phyloP scores from a whole-genome alignment of 768 basidiomycete genomes.

The Mycena epipterygia region DNA sequence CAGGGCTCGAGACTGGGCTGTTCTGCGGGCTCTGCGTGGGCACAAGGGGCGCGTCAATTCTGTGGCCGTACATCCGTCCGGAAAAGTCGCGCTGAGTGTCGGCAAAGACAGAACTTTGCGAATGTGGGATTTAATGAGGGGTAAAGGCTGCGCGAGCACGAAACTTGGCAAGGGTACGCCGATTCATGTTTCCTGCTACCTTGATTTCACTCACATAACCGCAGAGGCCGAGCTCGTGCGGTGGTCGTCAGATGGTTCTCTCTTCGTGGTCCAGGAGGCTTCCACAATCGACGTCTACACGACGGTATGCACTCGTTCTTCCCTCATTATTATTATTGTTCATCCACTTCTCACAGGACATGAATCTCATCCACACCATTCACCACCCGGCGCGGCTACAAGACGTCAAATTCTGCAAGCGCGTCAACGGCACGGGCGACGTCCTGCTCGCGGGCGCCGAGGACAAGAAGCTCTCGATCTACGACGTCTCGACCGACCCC shows the following conservation, averaged over 20 bases:
- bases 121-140: constrained; percentile 99
- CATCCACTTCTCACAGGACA: constrained; percentile 64
- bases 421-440: constrained; percentile 69
- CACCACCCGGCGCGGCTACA: constrained; percentile 88
- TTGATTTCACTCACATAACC: background rate
- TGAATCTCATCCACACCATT: constrained; percentile 82
- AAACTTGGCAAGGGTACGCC: constrained; percentile 88
- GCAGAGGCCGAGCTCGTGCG: constrained; percentile 93
- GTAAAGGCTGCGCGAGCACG: constrained; percentile 88
- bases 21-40: constrained; percentile 89
- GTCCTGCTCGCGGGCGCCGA: constrained; percentile 89
- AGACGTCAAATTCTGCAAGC: constrained; percentile 81
- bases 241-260: constrained; percentile 84
- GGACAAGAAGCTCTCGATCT: constrained; percentile 89
- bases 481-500: constrained; percentile 67
- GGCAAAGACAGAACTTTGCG: constrained; percentile 90
- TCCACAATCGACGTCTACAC: constrained; percentile 87
- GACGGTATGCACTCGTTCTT: constrained; percentile 66
- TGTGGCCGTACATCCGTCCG: constrained; percentile 92
- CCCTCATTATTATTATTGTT: background rate
- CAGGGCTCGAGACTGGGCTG: constrained; percentile 93
- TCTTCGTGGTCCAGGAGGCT: constrained; percentile 85
- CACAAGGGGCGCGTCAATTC: constrained; percentile 95
- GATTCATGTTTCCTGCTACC: background rate
- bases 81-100: constrained; percentile 91